A percentile compares a stretch with the other conserved stretches of the same genome.
Conservation (phyloP, 2,329 filamentous ascomycete genomes). For the Boeremia lycopersici region DNA sequence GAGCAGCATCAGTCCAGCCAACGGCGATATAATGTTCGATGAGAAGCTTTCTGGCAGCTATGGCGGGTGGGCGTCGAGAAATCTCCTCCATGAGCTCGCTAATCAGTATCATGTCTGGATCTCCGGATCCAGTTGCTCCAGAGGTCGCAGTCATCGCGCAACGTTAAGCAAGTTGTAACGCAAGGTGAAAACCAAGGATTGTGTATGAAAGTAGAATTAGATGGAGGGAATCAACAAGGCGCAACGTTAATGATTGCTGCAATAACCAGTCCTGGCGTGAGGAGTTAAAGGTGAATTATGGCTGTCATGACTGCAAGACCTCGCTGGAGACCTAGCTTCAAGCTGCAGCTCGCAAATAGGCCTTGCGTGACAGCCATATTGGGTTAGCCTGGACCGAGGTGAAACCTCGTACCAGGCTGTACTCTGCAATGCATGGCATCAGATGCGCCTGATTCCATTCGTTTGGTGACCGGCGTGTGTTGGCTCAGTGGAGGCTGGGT, state of each 20-base stretch:
- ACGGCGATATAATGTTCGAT: constrained; percentile 41
- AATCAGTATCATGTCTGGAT: constrained; percentile 42
- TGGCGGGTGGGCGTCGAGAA: constrained; percentile 35
- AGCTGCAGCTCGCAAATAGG: background rate
- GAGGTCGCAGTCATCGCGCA: constrained; percentile 13
- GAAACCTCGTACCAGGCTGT: background rate
- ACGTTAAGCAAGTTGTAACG: background rate
- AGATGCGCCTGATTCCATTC: background rate
- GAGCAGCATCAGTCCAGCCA: constrained; percentile 43
- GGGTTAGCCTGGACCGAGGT: background rate
- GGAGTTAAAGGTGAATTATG: background rate
- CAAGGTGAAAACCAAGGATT: background rate
- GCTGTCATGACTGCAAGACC: background rate
- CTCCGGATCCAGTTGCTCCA: constrained; percentile 24
- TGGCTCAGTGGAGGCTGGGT: constrained; percentile 1
- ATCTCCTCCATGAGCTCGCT: constrained; percentile 42
- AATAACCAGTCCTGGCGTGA: background rate
- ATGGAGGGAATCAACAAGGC: background rate
- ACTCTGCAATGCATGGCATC: background rate
- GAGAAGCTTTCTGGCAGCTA: constrained; percentile 38
- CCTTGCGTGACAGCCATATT: background rate
- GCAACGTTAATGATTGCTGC: background rate
- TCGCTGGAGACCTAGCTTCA: background rate
- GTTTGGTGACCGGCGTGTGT: constrained; percentile 10
- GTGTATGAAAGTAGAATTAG: background rate